Evolutionary conservation across 202 grass and related monocot genomes (phyloP).

Genomic region (Bolboschoenoplectus hybrid): DNA sequence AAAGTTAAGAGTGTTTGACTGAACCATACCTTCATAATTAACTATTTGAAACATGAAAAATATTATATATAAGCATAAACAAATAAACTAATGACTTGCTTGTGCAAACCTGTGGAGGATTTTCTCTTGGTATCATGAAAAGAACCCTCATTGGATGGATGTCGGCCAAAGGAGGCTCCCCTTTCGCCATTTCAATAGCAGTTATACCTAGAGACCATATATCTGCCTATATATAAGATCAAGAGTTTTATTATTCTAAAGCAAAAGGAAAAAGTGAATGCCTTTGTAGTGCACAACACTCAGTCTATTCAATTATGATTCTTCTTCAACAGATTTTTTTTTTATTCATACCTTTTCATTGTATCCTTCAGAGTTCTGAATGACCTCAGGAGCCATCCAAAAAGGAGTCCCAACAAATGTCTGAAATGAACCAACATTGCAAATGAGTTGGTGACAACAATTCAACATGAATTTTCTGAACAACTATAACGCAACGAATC

Average conservation of each 20-base stretch:
- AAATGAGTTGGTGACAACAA: background rate
- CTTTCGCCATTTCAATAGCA: conserved; percentile 99
- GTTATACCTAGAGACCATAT: conserved; percentile 99
- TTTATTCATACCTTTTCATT: conserved; percentile 81
- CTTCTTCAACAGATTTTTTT: background rate
- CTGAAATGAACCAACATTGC: conserved; percentile 46
- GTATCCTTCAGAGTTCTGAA: conserved; percentile 99
- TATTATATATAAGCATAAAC: conserved; percentile 34
- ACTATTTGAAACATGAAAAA: background rate
- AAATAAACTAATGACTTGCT: conserved; percentile 42
- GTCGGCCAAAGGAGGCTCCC: conserved; percentile 97
- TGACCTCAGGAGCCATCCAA: conserved; percentile 99
- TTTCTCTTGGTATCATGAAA: conserved; percentile 99
- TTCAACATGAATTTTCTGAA: background rate
- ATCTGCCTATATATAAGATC: conserved; percentile 80
- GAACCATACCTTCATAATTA: conserved; percentile 12
- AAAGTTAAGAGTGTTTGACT: background rate
- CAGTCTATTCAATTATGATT: background rate
- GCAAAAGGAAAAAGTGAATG: conserved; percentile 19
- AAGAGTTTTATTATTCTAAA: conserved; percentile 39
- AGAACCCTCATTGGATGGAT: conserved; percentile 99
- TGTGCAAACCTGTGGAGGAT: conserved; percentile 83
- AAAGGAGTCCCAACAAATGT: conserved; percentile 99
- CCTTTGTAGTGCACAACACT: background rate
- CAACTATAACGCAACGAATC: conserved; percentile 18